These are phyloP conservation scores for Eutrema heterophyllum DNA, from an alignment of 345 rosid species.

Conservation along the genomic window DNA sequence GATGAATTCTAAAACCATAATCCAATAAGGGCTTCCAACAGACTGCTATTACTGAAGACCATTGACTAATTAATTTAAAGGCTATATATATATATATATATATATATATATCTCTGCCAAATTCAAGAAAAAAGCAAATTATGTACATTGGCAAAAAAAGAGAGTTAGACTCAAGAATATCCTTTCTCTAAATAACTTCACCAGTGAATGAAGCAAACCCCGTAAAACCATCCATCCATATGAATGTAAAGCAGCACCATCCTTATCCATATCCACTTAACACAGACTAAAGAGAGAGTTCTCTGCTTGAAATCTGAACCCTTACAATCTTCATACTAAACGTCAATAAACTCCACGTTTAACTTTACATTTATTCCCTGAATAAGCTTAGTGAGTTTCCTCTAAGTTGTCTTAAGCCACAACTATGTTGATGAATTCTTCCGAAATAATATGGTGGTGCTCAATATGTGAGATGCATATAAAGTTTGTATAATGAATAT, in stretches of 20 bases:
- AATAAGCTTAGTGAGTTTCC: too few species aligned
- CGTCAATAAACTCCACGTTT: too few species aligned
- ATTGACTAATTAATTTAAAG: neutral
- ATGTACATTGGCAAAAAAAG: neutral
- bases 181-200: neutral
- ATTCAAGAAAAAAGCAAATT: neutral
- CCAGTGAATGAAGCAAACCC: too few species aligned
- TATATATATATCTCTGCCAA: neutral
- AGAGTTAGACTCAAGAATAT: neutral
- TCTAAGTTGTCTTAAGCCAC: too few species aligned
- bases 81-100: too few species aligned
- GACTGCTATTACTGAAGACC: neutral
- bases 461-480: too few species aligned
- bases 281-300: neutral
- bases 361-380: too few species aligned
- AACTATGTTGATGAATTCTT: too few species aligned
- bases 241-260: conserved; percentile 1
- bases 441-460: too few species aligned
- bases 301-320: neutral
- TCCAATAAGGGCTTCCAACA: neutral
- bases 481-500: too few species aligned
- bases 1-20: neutral
- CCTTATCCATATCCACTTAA: neutral
- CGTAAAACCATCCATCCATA: neutral
- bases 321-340: neutral